These are phyloP conservation scores for Candida maris DNA, from an alignment of 805 yeast genomes.

Conservation along the genomic window DNA sequence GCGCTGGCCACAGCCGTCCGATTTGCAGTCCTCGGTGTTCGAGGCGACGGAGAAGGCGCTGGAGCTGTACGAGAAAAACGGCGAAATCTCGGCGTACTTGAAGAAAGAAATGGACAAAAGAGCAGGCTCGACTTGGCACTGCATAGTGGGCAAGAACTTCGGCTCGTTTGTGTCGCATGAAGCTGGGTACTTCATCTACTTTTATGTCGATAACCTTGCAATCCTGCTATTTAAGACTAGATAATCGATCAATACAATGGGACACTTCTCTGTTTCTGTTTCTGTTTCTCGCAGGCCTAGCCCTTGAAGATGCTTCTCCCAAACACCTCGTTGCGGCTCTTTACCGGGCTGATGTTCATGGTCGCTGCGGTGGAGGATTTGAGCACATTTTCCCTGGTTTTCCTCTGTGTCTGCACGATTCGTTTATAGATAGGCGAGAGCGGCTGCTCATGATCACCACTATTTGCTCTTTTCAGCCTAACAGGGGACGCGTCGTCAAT, in stretches of 20 bases:
- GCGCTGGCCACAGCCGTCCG: slow-evolving; percentile 40
- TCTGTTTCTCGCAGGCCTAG: neutral
- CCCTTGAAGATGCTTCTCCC: slow-evolving; percentile 19
- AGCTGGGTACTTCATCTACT: slow-evolving; percentile 67
- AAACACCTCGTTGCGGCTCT: slow-evolving; percentile 17
- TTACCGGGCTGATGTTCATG: slow-evolving; percentile 22
- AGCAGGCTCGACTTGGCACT: slow-evolving; percentile 77
- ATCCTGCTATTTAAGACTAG: slow-evolving; percentile 68
- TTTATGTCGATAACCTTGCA: slow-evolving; percentile 67
- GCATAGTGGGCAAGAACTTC: slow-evolving; percentile 73
- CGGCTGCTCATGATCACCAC: slow-evolving; percentile 3
- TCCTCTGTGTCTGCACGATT: slow-evolving; percentile 13
- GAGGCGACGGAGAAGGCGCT: slow-evolving; percentile 45
- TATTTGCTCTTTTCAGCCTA: slow-evolving; percentile 6
- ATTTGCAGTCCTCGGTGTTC: slow-evolving; percentile 47
- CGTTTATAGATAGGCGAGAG: slow-evolving; percentile 21
- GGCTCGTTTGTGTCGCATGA: slow-evolving; percentile 78
- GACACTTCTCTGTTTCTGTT: slow-evolving; percentile 1
- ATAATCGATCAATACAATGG: slow-evolving; percentile 22
- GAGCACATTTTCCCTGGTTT: slow-evolving; percentile 2
- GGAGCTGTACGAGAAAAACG: slow-evolving; percentile 42
- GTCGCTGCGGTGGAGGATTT: slow-evolving; percentile 3
- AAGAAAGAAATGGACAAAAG: slow-evolving; percentile 62
- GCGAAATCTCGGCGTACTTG: slow-evolving; percentile 61
- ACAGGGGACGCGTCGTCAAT: slow-evolving; percentile 9